These are phyloP conservation scores for Apophysomyces ossiformis DNA, from an alignment of 371 early-diverging fungal genomes.

Conservation along the genomic window DNA sequence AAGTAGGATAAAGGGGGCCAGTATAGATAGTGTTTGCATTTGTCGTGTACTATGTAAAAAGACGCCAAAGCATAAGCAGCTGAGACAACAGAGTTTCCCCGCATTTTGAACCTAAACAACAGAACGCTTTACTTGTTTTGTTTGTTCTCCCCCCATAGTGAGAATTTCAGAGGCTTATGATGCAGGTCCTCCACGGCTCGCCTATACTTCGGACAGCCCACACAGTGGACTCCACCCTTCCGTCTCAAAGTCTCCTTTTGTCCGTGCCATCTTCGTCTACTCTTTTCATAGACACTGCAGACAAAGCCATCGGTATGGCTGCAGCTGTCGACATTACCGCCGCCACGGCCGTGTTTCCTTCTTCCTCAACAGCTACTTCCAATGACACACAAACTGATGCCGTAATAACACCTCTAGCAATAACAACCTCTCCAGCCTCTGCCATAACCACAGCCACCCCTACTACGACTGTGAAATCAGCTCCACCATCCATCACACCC, in stretches of 20 bases:
- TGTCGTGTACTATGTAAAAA: background rate
- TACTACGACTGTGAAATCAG: background rate
- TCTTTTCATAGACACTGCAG: background rate
- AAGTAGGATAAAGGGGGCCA: background rate
- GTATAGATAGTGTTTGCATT: background rate
- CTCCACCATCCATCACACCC: background rate
- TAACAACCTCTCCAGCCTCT: background rate
- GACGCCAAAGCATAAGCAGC: background rate
- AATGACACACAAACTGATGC: background rate
- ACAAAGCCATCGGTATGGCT: background rate
- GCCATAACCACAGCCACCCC: background rate
- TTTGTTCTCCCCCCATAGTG: background rate
- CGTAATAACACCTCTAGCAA: background rate
- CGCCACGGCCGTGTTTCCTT: background rate
- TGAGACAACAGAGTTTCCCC: slow-evolving; percentile 2
- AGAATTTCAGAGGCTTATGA: slow-evolving; percentile 10
- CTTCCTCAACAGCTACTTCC: slow-evolving; percentile 2
- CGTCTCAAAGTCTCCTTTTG: background rate
- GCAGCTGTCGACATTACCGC: slow-evolving; percentile 4
- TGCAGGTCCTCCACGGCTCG: slow-evolving; percentile 4
- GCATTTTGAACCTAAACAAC: background rate
- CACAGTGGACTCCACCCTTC: background rate
- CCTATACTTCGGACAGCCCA: slow-evolving; percentile 3
- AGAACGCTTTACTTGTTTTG: background rate
- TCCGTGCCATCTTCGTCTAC: background rate